These are phyloP conservation scores for Xylariaceae sp. DNA, from an alignment of 2,329 filamentous ascomycete species.

Conservation along the genomic window DNA sequence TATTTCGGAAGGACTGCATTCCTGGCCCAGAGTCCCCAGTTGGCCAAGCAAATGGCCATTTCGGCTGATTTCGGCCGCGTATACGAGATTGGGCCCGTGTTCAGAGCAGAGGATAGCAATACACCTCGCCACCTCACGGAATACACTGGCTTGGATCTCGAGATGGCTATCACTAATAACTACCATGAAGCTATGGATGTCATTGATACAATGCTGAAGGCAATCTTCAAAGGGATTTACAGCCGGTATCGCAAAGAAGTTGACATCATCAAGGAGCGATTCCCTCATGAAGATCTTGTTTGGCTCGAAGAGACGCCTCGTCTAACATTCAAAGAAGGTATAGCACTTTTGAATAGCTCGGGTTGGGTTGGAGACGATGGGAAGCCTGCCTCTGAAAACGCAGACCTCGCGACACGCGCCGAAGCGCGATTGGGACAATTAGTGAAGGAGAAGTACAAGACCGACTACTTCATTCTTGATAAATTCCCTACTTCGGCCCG, in stretches of 20 bases:
- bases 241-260: slow-evolving; percentile 63
- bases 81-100: slow-evolving; percentile 85
- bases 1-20: slow-evolving; percentile 87
- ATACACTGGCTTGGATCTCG: slow-evolving; percentile 86
- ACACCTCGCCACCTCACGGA: slow-evolving; percentile 92
- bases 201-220: slow-evolving; percentile 76
- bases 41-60: slow-evolving; percentile 90
- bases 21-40: slow-evolving; percentile 83
- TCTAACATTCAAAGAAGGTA: slow-evolving; percentile 71
- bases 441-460: slow-evolving; percentile 78
- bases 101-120: slow-evolving; percentile 92
- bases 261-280: slow-evolving; percentile 72
- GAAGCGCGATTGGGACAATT: slow-evolving; percentile 81
- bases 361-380: slow-evolving; percentile 75
- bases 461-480: slow-evolving; percentile 91
- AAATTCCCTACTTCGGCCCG: slow-evolving; percentile 82
- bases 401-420: slow-evolving; percentile 78
- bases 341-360: slow-evolving; percentile 73
- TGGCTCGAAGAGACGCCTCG: slow-evolving; percentile 82
- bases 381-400: slow-evolving; percentile 60
- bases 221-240: slow-evolving; percentile 69
- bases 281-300: slow-evolving; percentile 79
- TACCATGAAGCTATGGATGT: slow-evolving; percentile 81
- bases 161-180: slow-evolving; percentile 85
- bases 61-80: slow-evolving; percentile 84